Evolutionary conservation across 1,284 basidiomycete species (phyloP).

Genomic region (Cryptococcus deneoformans): DNA sequence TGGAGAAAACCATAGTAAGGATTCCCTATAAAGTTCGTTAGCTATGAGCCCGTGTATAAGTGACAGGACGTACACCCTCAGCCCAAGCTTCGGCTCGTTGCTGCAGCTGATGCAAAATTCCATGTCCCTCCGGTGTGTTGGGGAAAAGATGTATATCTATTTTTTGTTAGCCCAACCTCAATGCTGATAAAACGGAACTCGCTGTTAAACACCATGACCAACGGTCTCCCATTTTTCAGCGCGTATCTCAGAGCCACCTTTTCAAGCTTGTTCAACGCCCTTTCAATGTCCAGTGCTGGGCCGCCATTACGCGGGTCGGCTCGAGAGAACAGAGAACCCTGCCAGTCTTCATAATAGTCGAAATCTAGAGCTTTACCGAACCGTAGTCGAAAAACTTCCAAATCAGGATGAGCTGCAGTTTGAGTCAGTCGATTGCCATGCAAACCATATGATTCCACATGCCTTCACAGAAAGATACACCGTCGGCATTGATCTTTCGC

Average conservation of each 20-base stretch:
- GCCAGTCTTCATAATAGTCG: conserved; percentile 64
- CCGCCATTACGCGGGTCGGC: conserved; percentile 81
- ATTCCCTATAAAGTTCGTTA: conserved; percentile 55
- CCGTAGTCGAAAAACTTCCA: conserved; percentile 72
- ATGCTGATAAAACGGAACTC: conserved; percentile 7
- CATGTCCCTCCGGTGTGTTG: conserved; percentile 71
- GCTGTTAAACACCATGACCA: conserved; percentile 70
- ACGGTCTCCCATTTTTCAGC: conserved; percentile 59
- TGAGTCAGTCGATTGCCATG: conserved; percentile 10
- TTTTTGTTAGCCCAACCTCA: not conserved
- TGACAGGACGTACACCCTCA: conserved; percentile 59
- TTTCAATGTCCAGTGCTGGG: conserved; percentile 74
- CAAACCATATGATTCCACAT: conserved; percentile 1
- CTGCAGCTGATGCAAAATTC: conserved; percentile 75
- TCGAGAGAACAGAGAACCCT: conserved; percentile 64
- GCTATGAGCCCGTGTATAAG: not conserved
- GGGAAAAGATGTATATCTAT: conserved; percentile 67
- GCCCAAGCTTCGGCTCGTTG: conserved; percentile 82
- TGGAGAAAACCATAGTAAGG: conserved; percentile 72
- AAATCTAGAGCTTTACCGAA: conserved; percentile 65
- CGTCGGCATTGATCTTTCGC: conserved; percentile 68
- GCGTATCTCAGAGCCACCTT: conserved; percentile 72
- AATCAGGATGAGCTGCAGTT: conserved; percentile 62
- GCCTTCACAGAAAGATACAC: conserved; percentile 51
- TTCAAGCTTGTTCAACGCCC: conserved; percentile 80